Percentiles rank a stretch among this genome's conserved stretches.
phyloP scores from a whole-genome alignment of 345 rosid genomes.

The Combretum micranthum region DNA sequence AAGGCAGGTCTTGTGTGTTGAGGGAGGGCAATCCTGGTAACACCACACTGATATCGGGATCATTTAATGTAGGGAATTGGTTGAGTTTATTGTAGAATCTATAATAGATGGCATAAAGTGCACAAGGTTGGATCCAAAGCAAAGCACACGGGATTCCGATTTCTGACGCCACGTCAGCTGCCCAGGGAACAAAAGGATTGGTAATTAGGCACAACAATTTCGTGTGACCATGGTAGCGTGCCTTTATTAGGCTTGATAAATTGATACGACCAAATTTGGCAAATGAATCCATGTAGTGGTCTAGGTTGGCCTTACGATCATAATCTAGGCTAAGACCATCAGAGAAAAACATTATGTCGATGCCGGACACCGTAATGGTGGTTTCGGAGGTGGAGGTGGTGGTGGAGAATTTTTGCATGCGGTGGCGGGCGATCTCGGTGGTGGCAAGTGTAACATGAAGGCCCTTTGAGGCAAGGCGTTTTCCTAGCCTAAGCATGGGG shows the following conservation, averaged over 20 bases:
- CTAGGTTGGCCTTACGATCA: conserved; percentile 25
- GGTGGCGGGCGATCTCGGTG: conserved; percentile 18
- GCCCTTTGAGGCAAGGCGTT: conserved; percentile 25
- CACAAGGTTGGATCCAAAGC: conserved; percentile 53
- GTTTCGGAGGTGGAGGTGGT: neutral
- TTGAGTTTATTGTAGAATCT: conserved; percentile 26
- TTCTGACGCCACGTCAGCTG: conserved; percentile 27
- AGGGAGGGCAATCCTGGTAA: conserved; percentile 39
- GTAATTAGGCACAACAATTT: conserved; percentile 35
- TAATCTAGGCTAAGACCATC: conserved; percentile 37
- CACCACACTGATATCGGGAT: conserved; percentile 20
- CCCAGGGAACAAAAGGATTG: conserved; percentile 52
- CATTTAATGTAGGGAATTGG: conserved; percentile 20
- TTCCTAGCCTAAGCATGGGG: conserved; percentile 30
- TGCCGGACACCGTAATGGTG: conserved; percentile 12
- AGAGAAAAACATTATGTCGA: conserved; percentile 32
- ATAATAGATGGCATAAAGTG: conserved; percentile 33
- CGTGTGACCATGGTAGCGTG: conserved; percentile 17
- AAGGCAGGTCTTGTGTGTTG: conserved; percentile 33
- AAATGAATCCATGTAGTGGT: conserved; percentile 26
- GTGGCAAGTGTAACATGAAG: conserved; percentile 26
- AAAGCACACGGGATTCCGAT: conserved; percentile 35
- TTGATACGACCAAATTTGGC: conserved; percentile 25
- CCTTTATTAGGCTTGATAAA: conserved; percentile 27
- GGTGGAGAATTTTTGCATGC: conserved; percentile 14